A percentile compares a stretch with the other conserved stretches of the same genome.
These are phyloP conservation scores for Lasiodiplodia sp. DNA, from an alignment of 2,329 filamentous ascomycete genomes.

Conservation along the genomic window DNA sequence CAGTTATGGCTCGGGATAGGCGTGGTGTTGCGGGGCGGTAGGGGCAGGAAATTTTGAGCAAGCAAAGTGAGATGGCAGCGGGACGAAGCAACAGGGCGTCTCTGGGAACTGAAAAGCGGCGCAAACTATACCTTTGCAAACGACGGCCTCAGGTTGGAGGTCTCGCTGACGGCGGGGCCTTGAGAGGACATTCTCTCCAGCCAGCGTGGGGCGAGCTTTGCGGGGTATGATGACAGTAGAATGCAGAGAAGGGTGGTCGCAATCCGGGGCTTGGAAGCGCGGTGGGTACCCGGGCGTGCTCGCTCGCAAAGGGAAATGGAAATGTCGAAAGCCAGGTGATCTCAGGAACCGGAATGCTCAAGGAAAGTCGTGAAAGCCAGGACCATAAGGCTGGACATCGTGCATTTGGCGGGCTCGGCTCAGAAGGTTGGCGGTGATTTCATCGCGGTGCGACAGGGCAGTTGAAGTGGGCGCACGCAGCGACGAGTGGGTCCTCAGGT, in stretches of 20 bases:
- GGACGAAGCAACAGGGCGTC: background rate
- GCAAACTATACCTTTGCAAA: conserved; percentile 73
- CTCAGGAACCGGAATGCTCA: conserved; percentile 58
- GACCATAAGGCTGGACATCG: conserved; percentile 58
- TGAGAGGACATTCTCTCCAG: conserved; percentile 30
- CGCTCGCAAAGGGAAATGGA: conserved; percentile 28
- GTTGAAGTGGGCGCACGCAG: conserved; percentile 31
- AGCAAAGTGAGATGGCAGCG: background rate
- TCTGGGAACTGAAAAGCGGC: background rate
- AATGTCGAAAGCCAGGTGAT: conserved; percentile 34
- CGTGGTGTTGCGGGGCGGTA: background rate
- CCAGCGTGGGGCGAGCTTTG: background rate
- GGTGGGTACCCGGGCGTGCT: conserved; percentile 32
- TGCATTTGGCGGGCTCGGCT: conserved; percentile 54
- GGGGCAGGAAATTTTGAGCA: background rate
- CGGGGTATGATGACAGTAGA: conserved; percentile 26
- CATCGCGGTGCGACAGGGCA: conserved; percentile 27
- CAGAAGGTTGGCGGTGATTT: conserved; percentile 31
- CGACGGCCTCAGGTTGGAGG: conserved; percentile 61
- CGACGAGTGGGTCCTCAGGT: conserved; percentile 34
- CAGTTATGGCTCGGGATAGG: conserved; percentile 29
- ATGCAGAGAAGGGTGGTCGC: conserved; percentile 25
- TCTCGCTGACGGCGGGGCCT: conserved; percentile 28
- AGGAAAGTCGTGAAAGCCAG: conserved; percentile 58
- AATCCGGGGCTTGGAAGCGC: conserved; percentile 32